Evolutionary conservation across 371 early-diverging fungal species (phyloP).

Genomic region (Mortierella sp.): DNA sequence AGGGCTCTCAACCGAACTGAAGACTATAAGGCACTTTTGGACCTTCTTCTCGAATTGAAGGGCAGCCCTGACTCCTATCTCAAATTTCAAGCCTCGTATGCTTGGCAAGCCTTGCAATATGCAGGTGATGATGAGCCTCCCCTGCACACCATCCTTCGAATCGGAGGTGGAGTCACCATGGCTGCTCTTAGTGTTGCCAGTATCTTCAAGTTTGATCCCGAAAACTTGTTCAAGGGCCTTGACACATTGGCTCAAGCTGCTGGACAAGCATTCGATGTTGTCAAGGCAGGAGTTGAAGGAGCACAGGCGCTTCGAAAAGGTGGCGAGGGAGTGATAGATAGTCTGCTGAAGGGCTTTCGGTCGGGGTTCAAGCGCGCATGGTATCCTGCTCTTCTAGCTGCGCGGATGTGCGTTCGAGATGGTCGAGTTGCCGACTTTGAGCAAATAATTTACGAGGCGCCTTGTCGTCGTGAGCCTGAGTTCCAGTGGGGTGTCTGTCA

Average conservation of each 20-base stretch:
- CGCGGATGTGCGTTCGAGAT: background rate
- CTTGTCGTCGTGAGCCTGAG: constrained; percentile 5
- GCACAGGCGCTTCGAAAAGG: constrained; percentile 2
- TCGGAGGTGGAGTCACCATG: background rate
- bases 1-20: constrained; percentile 11
- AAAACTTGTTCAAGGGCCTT: background rate
- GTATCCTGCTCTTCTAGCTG: constrained; percentile 19
- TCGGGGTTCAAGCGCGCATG: constrained; percentile 6
- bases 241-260: background rate
- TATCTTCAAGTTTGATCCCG: constrained; percentile 14
- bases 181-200: constrained; percentile 13
- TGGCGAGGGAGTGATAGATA: background rate
- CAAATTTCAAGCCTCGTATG: constrained; percentile 20
- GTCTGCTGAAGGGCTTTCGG: constrained; percentile 2
- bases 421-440: constrained; percentile 15
- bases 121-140: constrained; percentile 21
- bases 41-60: background rate
- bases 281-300: constrained; percentile 6
- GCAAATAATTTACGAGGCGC: constrained; percentile 3
- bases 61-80: constrained; percentile 19
- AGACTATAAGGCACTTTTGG: constrained; percentile 9
- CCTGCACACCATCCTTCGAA: background rate
- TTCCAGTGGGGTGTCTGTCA: constrained; percentile 33
- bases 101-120: constrained; percentile 21
- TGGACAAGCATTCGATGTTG: background rate